Evolutionary conservation across 352 stramenopile species (phyloP), one percentile per base, ranked within the genome.

Genomic region (Phytophthora palmivora): DNA sequence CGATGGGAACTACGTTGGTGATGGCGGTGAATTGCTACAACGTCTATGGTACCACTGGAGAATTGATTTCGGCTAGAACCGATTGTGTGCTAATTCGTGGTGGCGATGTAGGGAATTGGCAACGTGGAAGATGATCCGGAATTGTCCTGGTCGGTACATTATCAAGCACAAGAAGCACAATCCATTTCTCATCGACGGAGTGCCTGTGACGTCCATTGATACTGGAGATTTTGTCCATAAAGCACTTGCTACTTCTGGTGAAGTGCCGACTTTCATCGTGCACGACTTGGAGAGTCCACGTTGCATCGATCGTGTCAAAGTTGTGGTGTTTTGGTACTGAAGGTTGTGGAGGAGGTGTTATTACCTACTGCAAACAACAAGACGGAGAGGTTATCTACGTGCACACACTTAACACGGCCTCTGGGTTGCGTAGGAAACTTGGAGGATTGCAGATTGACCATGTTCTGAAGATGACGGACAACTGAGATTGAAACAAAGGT

Each of bases 61-160:
- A 47, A 10, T 32, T 15, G 41, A 19, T n/a, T 32, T 33, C 21
- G 41, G 16, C 16, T 57, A 11, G 16, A 24, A 15, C 15, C 15
- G 32, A 39, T 24, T 43, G 28, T 21, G 30, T 38, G 18, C 19
- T 57, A 32, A 61, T 38, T 43, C 19, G 10, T 41, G 18, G 34
- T 19, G 44, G 15, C 8, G 43, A 11, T 38, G 30, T 26, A 91
- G 82, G 82, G 74, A 85, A 8, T 84, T 78, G 44, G 78, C 71
- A 45, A 63, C 49, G 36, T 91, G 82, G 78, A 84, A 86, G n/a
- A 89, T 86, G 79, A 91, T 91, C 58, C 72, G 72, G 12, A 87
- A 84, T 36, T 91, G 79, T 34, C 82, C 82, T 4, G 82, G 82
- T 0, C 72, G 79, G 4, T 91, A 89, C 65, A 78, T 86, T 26